These are phyloP conservation scores for Nicotiana undulata DNA, from an alignment of 257 asterid genomes.

Conservation along the genomic window DNA sequence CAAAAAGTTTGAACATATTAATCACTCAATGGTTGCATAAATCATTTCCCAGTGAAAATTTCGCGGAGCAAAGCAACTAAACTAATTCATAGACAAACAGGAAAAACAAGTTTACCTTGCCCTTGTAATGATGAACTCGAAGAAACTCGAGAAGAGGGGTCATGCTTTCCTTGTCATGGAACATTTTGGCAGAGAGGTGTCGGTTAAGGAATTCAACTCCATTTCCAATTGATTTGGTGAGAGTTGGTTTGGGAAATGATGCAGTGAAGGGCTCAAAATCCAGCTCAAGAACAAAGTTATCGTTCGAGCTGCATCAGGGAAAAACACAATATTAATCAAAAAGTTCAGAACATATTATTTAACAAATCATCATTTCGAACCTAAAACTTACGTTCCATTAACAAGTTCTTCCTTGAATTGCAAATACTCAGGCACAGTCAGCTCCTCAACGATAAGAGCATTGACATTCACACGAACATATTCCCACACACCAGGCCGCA, in stretches of 20 bases:
- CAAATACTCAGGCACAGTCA: constrained; percentile 71
- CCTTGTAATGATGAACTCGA: constrained; percentile 67
- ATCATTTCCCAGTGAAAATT: background rate
- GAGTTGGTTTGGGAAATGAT: constrained; percentile 83
- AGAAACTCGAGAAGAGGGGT: constrained; percentile 88
- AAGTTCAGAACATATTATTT: background rate
- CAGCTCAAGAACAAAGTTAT: constrained; percentile 85
- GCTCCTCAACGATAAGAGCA: constrained; percentile 64
- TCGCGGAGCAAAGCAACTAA: background rate
- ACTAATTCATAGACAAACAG: background rate
- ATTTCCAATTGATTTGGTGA: constrained; percentile 89
- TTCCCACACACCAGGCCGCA: constrained; percentile 95
- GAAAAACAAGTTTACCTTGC: constrained; percentile 42
- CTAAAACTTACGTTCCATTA: constrained; percentile 50
- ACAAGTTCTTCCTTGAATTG: constrained; percentile 91
- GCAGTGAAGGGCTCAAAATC: constrained; percentile 93
- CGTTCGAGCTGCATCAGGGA: constrained; percentile 44
- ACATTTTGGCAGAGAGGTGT: constrained; percentile 96
- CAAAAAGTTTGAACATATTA: background rate
- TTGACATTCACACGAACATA: constrained; percentile 67
- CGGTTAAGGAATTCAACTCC: constrained; percentile 97
- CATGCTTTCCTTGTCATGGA: constrained; percentile 92
- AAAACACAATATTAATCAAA: background rate
- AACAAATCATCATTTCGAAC: background rate
- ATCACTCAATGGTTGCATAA: background rate